A percentile compares a stretch with the other conserved stretches of the same genome.
phyloP scores from a whole-genome alignment of 805 yeast species.

The Metschnikowia matae region DNA sequence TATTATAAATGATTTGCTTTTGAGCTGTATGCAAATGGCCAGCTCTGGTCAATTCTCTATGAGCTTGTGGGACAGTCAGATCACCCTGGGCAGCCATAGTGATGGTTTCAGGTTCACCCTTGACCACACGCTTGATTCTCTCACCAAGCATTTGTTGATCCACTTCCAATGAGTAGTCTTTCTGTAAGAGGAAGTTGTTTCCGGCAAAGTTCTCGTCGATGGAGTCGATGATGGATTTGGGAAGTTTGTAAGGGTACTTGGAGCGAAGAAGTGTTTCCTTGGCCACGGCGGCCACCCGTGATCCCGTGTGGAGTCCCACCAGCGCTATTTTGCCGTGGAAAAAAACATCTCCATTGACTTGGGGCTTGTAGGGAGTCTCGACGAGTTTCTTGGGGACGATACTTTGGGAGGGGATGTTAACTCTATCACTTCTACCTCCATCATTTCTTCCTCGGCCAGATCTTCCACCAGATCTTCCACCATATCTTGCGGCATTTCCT shows the following conservation, averaged over 20 bases:
- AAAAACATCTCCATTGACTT: conserved; percentile 25
- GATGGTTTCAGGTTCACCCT: conserved; percentile 26
- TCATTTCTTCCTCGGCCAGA: no score
- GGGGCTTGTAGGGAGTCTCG: conserved; percentile 18
- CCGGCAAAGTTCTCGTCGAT: conserved; percentile 17
- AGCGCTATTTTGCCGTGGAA: conserved; percentile 34
- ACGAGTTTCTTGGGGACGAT: conserved; percentile 16
- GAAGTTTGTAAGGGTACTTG: conserved; percentile 40
- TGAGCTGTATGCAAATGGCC: conserved; percentile 24
- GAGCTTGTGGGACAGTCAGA: conserved; percentile 8
- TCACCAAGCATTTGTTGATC: conserved; percentile 20
- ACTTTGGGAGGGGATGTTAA: background rate
- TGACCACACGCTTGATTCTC: conserved; percentile 29
- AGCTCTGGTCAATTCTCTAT: conserved; percentile 25
- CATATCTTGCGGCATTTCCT: no score
- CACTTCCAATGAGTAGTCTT: conserved; percentile 23
- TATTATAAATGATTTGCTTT: conserved; percentile 29
- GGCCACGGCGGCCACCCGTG: conserved; percentile 39
- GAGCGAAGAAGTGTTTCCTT: conserved; percentile 36
- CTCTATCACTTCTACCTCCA: no score
- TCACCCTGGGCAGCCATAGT: background rate
- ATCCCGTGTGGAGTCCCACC: conserved; percentile 19
- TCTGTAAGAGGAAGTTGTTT: conserved; percentile 33
- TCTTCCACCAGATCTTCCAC: no score
- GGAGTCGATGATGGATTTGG: conserved; percentile 28